These are phyloP conservation scores for Mycena vulgaris DNA, from an alignment of 768 basidiomycete species.

Conservation along the genomic window DNA sequence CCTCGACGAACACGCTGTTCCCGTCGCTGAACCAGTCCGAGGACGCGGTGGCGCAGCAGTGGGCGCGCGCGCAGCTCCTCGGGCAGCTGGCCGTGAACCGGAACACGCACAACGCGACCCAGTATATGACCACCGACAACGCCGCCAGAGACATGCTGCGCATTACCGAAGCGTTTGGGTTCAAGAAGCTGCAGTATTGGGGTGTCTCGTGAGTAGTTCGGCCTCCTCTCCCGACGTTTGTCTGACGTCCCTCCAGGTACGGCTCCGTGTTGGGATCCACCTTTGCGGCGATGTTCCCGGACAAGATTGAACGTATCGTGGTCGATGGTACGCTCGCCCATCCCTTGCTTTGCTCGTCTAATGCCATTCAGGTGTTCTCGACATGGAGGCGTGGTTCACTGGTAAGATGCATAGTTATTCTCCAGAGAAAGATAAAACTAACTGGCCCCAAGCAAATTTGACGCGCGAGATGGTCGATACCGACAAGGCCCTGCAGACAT, in stretches of 20 bases:
- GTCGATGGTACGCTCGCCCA: constrained; percentile 14
- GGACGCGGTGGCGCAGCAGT: constrained; percentile 1
- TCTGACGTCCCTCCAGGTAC: neutral
- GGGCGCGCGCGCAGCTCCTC: constrained; percentile 15
- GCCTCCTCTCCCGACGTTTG: no score
- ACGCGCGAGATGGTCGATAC: no score
- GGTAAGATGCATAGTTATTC: neutral
- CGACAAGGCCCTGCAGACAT: constrained; percentile 11
- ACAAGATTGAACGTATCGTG: constrained; percentile 23
- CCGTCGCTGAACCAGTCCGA: constrained; percentile 7
- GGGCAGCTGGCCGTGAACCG: constrained; percentile 8
- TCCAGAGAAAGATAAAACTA: no score
- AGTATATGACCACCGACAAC: constrained; percentile 22
- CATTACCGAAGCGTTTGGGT: constrained; percentile 20
- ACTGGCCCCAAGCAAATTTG: no score
- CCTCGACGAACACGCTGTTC: neutral
- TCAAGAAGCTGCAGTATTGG: constrained; percentile 31
- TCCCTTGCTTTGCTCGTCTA: neutral
- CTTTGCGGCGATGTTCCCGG: constrained; percentile 21
- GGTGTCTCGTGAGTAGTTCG: constrained; percentile 14
- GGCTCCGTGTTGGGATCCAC: constrained; percentile 7
- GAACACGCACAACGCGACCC: neutral
- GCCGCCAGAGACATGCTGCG: constrained; percentile 32
- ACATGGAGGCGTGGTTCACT: constrained; percentile 1
- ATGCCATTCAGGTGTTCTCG: neutral